phyloP scores from a whole-genome alignment of 345 rosid species.

The Gossypium herbaceum region DNA sequence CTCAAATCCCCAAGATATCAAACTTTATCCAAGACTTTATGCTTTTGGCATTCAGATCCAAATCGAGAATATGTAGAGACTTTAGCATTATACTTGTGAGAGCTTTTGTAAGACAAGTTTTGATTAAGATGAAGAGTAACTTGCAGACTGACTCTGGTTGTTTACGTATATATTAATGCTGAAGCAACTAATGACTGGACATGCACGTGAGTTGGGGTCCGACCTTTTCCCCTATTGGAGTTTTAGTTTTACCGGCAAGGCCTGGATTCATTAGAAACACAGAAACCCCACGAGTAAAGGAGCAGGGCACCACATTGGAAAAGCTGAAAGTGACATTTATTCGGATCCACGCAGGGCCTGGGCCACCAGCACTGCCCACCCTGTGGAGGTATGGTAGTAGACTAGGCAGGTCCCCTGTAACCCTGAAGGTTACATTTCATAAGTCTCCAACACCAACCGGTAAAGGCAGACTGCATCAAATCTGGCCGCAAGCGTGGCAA shows the following conservation, averaged over 20 bases:
- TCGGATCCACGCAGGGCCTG: slow-evolving; percentile 1
- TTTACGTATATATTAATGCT: neutral
- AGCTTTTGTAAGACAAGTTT: too few relatives aligned
- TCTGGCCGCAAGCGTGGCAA: neutral
- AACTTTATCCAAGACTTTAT: too few relatives aligned
- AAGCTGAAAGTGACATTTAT: slow-evolving; percentile 29
- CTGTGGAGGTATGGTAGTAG: neutral
- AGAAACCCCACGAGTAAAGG: slow-evolving; percentile 22
- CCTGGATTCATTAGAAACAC: slow-evolving; percentile 11
- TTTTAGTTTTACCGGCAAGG: neutral
- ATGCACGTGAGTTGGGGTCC: neutral
- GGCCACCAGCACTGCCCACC: neutral
- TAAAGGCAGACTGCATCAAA: neutral
- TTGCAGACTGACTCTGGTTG: too few relatives aligned
- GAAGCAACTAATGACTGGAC: neutral
- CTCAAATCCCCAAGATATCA: too few relatives aligned
- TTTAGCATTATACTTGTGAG: too few relatives aligned
- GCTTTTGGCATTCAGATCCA: too few relatives aligned
- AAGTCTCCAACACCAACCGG: too few relatives aligned
- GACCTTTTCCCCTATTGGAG: neutral
- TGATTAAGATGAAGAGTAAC: too few relatives aligned
- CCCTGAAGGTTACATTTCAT: slow-evolving; percentile 18
- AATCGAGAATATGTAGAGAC: too few relatives aligned
- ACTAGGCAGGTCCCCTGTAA: slow-evolving; percentile 8
- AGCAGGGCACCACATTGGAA: slow-evolving; percentile 21